These are phyloP conservation scores for Collybiopsis confluens DNA, from an alignment of 768 basidiomycete species.

Conservation along the genomic window DNA sequence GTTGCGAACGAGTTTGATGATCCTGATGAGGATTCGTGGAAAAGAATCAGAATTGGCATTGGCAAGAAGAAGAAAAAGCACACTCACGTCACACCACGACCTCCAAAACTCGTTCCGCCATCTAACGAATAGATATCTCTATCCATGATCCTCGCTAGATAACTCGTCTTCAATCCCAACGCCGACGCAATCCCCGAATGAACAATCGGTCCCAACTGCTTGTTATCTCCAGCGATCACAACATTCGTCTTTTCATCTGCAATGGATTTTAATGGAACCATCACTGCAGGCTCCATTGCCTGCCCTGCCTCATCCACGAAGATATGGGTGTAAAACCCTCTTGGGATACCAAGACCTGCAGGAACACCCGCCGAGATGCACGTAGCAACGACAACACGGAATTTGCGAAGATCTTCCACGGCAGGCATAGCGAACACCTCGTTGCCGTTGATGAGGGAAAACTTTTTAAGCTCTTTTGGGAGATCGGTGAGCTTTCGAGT, in stretches of 20 bases:
- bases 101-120: conserved; percentile 15
- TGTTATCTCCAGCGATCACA: conserved; percentile 65
- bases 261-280: conserved; percentile 54
- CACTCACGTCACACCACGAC: conserved; percentile 25
- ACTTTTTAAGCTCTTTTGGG: conserved; percentile 31
- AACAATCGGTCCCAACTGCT: conserved; percentile 69
- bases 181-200: conserved; percentile 51
- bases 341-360: conserved; percentile 40
- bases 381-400: conserved; percentile 52
- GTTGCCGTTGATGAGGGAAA: conserved; percentile 36
- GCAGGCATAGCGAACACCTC: conserved; percentile 42
- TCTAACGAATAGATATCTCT: conserved; percentile 32
- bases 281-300: conserved; percentile 54
- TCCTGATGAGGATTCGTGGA: too few relatives aligned
- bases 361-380: conserved; percentile 51
- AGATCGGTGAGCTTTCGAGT: conserved; percentile 35
- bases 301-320: conserved; percentile 67
- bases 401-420: conserved; percentile 33
- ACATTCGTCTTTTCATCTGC: conserved; percentile 50
- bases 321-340: conserved; percentile 57
- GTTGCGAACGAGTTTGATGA: conserved; percentile 61
- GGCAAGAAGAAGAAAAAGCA: conserved; percentile 6
- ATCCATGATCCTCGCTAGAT: conserved; percentile 56
- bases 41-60: background rate
- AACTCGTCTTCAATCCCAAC: conserved; percentile 57